Evolutionary conservation across 73 alveolate species (phyloP).

Genomic region (Stentor roeselii): DNA sequence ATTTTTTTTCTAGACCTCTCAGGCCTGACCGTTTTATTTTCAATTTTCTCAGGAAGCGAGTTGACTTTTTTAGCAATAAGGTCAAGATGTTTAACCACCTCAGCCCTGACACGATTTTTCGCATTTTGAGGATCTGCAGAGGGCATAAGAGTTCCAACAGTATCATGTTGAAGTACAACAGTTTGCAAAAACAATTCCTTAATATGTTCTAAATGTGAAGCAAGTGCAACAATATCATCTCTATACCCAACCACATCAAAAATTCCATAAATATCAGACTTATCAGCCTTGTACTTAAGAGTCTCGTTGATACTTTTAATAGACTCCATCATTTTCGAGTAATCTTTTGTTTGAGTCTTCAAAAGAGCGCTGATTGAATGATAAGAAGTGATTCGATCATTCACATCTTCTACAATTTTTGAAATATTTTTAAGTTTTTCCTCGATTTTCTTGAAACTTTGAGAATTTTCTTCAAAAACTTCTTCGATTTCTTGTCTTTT

Average conservation of each 20-base stretch:
- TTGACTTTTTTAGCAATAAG: background rate
- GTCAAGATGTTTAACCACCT: background rate
- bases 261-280: background rate
- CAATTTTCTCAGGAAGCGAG: background rate
- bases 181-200: background rate
- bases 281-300: background rate
- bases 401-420: background rate
- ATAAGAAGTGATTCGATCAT: background rate
- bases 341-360: conserved; percentile 10
- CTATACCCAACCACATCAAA: background rate
- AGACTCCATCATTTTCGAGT: background rate
- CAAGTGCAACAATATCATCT: background rate
- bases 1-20: background rate
- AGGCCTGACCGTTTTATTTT: too few relatives aligned
- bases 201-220: background rate
- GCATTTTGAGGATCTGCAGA: background rate
- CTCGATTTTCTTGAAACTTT: background rate
- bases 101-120: background rate
- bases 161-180: background rate
- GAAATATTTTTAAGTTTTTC: background rate
- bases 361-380: background rate
- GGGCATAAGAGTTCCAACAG: background rate
- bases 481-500: background rate
- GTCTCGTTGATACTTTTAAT: background rate
- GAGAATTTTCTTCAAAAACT: background rate